These are phyloP conservation scores for Aphanomyces euteiches DNA, from an alignment of 352 stramenopile genomes.

Conservation along the genomic window DNA sequence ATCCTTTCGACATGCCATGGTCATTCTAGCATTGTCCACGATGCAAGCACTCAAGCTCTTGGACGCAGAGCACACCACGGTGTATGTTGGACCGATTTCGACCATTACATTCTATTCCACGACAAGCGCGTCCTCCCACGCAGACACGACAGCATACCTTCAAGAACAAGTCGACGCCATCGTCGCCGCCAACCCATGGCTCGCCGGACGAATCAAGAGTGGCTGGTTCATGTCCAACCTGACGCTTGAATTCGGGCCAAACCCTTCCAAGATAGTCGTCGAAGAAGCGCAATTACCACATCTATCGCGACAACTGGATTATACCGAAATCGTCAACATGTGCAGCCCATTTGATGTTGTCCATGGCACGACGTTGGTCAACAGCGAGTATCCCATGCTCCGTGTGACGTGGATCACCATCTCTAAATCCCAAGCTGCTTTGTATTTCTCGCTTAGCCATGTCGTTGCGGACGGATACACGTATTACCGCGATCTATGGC, in stretches of 20 bases:
- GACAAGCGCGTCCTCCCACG: background rate
- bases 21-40: too few species aligned
- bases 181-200: constrained; percentile 8
- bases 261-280: background rate
- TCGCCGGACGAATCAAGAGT: background rate
- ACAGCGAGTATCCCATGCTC: background rate
- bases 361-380: background rate
- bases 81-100: background rate
- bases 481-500: constrained; percentile 4
- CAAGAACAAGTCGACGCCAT: background rate
- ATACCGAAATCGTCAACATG: background rate
- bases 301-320: background rate
- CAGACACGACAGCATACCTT: background rate
- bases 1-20: too few species aligned
- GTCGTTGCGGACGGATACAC: constrained; percentile 13
- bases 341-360: constrained; percentile 8
- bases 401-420: background rate
- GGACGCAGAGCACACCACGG: too few species aligned
- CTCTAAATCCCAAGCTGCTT: background rate
- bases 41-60: too few species aligned
- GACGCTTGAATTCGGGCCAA: background rate
- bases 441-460: background rate
- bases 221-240: background rate
- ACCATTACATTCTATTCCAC: constrained; percentile 1
- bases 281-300: background rate